phyloP scores from a whole-genome alignment of 2,329 filamentous ascomycete genomes.

The Fusarium staphyleae region DNA sequence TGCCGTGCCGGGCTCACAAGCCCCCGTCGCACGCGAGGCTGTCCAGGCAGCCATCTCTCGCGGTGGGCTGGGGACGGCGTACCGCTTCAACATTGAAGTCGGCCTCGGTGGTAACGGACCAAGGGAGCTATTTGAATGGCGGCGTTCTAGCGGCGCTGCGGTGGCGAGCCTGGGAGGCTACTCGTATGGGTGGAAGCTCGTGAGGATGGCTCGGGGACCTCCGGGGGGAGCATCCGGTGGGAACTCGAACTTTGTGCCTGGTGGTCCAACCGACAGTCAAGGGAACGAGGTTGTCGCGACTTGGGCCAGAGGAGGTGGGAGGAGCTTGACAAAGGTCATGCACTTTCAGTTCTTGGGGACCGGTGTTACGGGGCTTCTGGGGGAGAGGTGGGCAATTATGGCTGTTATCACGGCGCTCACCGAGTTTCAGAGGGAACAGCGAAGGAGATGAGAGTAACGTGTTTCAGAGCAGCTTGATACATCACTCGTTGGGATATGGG shows the following conservation, averaged over 20 bases:
- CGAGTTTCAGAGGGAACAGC: slow-evolving; percentile 17
- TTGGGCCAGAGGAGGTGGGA: slow-evolving; percentile 24
- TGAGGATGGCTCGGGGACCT: slow-evolving; percentile 24
- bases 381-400: slow-evolving; percentile 41
- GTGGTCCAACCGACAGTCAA: slow-evolving; percentile 24
- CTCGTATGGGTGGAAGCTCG: slow-evolving; percentile 34
- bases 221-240: slow-evolving; percentile 9
- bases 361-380: slow-evolving; percentile 31
- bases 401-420: slow-evolving; percentile 31
- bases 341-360: slow-evolving; percentile 37
- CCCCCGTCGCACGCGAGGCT: slow-evolving; percentile 16
- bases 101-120: slow-evolving; percentile 22
- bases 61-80: slow-evolving; percentile 14
- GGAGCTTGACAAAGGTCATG: slow-evolving; percentile 26
- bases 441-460: not conserved
- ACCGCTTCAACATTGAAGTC: slow-evolving; percentile 30
- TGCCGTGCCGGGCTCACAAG: slow-evolving; percentile 22
- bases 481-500: not conserved
- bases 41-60: slow-evolving; percentile 13
- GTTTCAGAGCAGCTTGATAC: not conserved
- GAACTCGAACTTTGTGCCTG: slow-evolving; percentile 12
- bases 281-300: slow-evolving; percentile 37
- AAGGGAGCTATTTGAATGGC: slow-evolving; percentile 38
- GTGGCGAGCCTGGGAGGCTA: slow-evolving; percentile 24
- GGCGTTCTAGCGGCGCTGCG: slow-evolving; percentile 26